Evolutionary conservation across 2,329 filamentous ascomycete species (phyloP), one percentile per base, ranked within the genome.

Genomic region (Penicillium sp.): DNA sequence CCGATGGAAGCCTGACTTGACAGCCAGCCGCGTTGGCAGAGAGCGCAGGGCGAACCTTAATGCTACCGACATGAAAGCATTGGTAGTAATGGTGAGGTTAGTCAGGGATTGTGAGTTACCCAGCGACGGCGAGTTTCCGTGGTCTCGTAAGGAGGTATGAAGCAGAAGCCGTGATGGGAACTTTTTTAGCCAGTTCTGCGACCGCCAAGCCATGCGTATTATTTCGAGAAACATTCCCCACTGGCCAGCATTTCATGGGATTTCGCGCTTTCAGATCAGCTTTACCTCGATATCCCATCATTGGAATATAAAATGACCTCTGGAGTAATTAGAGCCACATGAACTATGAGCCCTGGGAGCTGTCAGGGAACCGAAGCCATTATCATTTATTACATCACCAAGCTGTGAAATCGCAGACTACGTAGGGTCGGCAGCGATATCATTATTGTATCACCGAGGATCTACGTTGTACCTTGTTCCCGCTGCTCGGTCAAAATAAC

Each of bases 41-140:
- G 54, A 61, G 55, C 62, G 52, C 61, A 63, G 66, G 57, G 47
- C 55, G 50, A 54, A 62, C 65, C 65, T 65, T 59, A 64, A 19
- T 60, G 56, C 64, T 59, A 69, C 58, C 44, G 64, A 66, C 65
- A 73, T 72, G 53, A 44, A 67, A 64, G 61, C 65, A 64, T 58
- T 48, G 49, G 55, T 45, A 30, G 4, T 15, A 17, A n/a, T 29
- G 44, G 35, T 2, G 9, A 21, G 45, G 17, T 5, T 21, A 48
- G 29, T 6, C 26, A 31, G 23, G 45, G 35, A 26, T 3, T 26
- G 35, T 41, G 5, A 41, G 11, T 15, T 41, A 15, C 35, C 35
- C 35, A 41, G 11, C 35, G 35, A 11, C 35, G 35, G 35, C 11
- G 35, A 1, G 6, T 38, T 38, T 38, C 31, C 13, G 31, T 9